These are phyloP conservation scores for Azolla pinnata DNA, from an alignment of 75 land plant genomes.

Conservation along the genomic window DNA sequence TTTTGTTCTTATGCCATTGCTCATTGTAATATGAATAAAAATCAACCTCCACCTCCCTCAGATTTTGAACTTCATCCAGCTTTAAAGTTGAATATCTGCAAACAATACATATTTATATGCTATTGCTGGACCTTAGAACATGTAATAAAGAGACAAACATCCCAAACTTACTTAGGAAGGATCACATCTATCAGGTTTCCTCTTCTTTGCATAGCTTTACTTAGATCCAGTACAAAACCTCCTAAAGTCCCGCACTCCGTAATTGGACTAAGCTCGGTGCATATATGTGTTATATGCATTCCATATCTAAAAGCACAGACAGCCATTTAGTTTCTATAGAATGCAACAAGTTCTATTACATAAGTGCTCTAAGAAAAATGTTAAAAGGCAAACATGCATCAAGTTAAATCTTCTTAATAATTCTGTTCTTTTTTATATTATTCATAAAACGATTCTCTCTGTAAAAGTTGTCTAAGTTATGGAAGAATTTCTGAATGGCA, in stretches of 20 bases:
- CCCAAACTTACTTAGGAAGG: constrained; percentile 47
- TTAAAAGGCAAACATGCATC: no score
- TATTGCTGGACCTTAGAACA: neutral
- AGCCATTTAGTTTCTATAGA: no score
- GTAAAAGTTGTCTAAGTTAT: no score
- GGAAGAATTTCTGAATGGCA: no score
- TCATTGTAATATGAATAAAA: constrained; percentile 47
- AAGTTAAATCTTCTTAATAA: no score
- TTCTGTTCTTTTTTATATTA: no score
- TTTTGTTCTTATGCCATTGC: constrained; percentile 45
- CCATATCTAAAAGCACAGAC: constrained; percentile 47
- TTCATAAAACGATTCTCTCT: no score
- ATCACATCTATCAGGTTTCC: constrained; percentile 66
- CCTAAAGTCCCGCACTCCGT: constrained; percentile 42
- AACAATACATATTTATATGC: neutral
- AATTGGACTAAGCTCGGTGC: constrained; percentile 60
- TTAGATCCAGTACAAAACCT: constrained; percentile 42
- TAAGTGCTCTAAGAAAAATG: no score
- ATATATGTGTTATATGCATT: constrained; percentile 52
- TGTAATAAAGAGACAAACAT: neutral
- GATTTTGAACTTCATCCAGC: constrained; percentile 34
- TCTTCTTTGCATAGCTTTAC: constrained; percentile 42
- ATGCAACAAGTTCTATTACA: no score
- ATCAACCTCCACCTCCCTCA: constrained; percentile 45
- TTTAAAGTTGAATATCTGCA: constrained; percentile 42